A percentile compares a stretch with the other conserved stretches of the same genome.
Evolutionary conservation across 768 basidiomycete species (phyloP).

Genomic region (Tephrocybe sp.): DNA sequence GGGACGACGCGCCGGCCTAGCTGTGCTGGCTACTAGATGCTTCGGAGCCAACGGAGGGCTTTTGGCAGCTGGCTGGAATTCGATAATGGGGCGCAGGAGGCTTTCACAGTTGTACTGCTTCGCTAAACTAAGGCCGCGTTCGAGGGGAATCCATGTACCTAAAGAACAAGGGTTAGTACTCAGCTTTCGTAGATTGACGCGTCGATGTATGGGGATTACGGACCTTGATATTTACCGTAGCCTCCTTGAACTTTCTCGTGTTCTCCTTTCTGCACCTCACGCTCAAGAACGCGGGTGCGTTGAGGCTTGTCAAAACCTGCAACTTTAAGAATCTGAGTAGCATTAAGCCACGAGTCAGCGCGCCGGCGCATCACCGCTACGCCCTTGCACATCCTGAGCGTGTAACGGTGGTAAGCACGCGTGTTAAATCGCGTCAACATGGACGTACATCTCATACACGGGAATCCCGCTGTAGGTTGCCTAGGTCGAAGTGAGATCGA

Average conservation of each 20-base stretch:
- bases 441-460: conserved; percentile 84
- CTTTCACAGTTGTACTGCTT: conserved; percentile 92
- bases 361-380: conserved; percentile 98
- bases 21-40: conserved; percentile 80
- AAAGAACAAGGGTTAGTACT: conserved; percentile 1
- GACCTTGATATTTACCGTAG: conserved; percentile 99
- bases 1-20: conserved; percentile 49
- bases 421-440: conserved; percentile 35
- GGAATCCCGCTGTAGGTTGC: conserved; percentile 93
- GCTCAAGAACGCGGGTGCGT: conserved; percentile 93
- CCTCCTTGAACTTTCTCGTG: conserved; percentile 99
- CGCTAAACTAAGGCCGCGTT: conserved; percentile 81
- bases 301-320: conserved; percentile 99
- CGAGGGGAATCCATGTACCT: conserved; percentile 99
- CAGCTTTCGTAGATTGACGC: conserved; percentile 12
- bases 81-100: conserved; percentile 88
- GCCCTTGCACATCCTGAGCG: conserved; percentile 86
- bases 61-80: conserved; percentile 86
- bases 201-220: conserved; percentile 21
- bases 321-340: conserved; percentile 98
- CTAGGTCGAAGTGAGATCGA: conserved; percentile 41
- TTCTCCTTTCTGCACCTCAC: conserved; percentile 97
- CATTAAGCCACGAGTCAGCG: conserved; percentile 97
- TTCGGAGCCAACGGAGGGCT: conserved; percentile 97
- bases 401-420: conserved; percentile 34